Evolutionary conservation across 2,329 filamentous ascomycete genomes (phyloP).

Genomic region (Colletotrichum coccodes): DNA sequence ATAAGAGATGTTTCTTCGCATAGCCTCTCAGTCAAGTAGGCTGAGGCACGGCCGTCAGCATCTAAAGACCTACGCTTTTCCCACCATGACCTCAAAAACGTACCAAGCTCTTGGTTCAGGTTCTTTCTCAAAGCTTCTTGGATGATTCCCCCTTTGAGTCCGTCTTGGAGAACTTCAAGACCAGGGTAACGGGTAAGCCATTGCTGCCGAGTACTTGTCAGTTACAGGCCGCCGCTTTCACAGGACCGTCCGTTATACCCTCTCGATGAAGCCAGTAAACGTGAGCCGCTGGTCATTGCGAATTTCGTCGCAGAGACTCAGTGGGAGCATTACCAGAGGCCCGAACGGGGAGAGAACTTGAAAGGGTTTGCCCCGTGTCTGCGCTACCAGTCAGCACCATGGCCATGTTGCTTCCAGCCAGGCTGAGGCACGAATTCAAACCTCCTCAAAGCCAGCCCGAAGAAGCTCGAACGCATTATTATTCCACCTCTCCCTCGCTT

Average conservation of each 20-base stretch:
- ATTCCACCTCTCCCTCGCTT: constrained; percentile 4
- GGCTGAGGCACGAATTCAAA: not conserved
- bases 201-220: not conserved
- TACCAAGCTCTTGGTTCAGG: constrained; percentile 15
- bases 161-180: not conserved
- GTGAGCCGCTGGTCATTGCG: constrained; percentile 9
- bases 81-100: too few species aligned
- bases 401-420: not conserved
- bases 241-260: constrained; percentile 1
- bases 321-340: constrained; percentile 3
- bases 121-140: constrained; percentile 6
- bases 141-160: constrained; percentile 1
- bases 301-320: not conserved
- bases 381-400: too few species aligned
- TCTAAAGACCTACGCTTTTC: too few species aligned
- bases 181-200: constrained; percentile 16
- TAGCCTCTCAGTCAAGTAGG: constrained; percentile 9
- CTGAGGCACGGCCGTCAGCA: not conserved
- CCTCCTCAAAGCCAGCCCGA: constrained; percentile 1
- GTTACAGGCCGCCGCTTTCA: not conserved
- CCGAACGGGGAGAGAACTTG: constrained; percentile 9
- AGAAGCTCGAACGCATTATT: constrained; percentile 4
- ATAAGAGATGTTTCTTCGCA: constrained; percentile 7
- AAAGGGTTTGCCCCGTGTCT: constrained; percentile 8
- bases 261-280: constrained; percentile 6